Evolutionary conservation across 2,329 filamentous ascomycete genomes (phyloP), one percentile per base, ranked within the genome.

Genomic region (Penicillium sp.): DNA sequence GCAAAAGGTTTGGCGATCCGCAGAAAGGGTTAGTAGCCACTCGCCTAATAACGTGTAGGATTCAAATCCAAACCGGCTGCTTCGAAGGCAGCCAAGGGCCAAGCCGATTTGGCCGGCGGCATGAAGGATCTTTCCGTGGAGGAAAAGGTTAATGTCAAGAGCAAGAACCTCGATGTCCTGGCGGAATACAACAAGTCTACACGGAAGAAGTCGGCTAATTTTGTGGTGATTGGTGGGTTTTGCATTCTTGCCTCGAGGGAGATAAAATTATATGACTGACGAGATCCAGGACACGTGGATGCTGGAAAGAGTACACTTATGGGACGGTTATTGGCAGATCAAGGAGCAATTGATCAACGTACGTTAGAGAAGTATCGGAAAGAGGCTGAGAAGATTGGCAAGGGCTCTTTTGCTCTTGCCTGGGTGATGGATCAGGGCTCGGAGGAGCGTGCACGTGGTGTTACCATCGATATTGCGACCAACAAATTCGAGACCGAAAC

Each of bases 271-370:
- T 10, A 42, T 38, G 54, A 53, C 65, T 72, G 65, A 75, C 67
- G 64, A 3, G 59, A 74, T 37, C 3, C 30, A 92, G 93, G 95
- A 15, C 95, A 99, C 75, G 95, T 99, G 59, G 95, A 99, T 76
- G 94, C 96, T 56, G 95, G 95, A 56, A 99, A 99, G 79, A 97
- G 93, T 75, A 99, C 95, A 6, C 84, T 99, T 40, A 98, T 99
- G 94, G 95, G 94, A 0, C 88, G 95, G n/a, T 79, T 99, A 30
- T 82, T 99, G 5, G 88, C 94, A 45, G 95, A 99, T 70, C 85
- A 97, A 44, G 91, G 93, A 62, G 91, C 93, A 28, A 88, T 99
- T 7, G 91, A 97, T 68, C 88, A 96, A 73, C 85, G 93, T 62
- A 94, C 93, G 0, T 85, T 99, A 63, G 92, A 97, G 60, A 94